Base-by-base conservation (phyloP, 1,284 basidiomycete species). In the Vanrija humicola region DNA sequence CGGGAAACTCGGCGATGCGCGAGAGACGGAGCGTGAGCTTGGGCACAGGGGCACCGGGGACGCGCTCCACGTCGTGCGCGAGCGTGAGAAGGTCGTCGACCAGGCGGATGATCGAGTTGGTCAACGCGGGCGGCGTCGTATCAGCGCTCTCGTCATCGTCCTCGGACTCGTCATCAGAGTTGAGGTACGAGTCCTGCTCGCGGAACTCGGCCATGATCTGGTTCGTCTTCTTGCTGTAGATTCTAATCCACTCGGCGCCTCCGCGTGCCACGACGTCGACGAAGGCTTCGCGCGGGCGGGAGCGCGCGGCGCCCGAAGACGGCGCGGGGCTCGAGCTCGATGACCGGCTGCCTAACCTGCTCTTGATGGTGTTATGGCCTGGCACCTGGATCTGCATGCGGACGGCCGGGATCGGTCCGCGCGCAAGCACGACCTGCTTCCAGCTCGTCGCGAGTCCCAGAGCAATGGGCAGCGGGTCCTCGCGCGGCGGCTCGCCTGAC, bases 161-260 rank as follows among this genome's bases (percentile, higher is more conserved):
- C 16, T 60, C 61, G 5, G 59, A 59, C 45, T 69, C 66, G 46
- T 48, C 67, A 46, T 73, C 69, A 38, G 64, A 67, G 39, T 69
- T 88, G 38, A 86, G 65, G 69, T 89, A 90, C 1, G 87, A 89
- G 64, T 91, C 89, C 28, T 87, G 82, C 75, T 90, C 88, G 39
- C 85, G 82, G 62, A 90, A 86, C 70, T 90, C 89, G 28, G 86
- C 81, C 4, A 87, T 71, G 21, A 91, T 78, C n/a, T 86, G 83
- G 0, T 83, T 80, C 54, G 87, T 86, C 66, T 70, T 70, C 55
- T 87, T 90, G 25, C 85, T 83, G 76, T 90, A 91, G 23, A 92
- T 82, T 63, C 89, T 80, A 38, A 89, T 85, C 89, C 89, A 92
- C 9, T 79, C 77, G 28, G 79, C 78, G 0, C 88, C 89, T 50